phyloP scores from a whole-genome alignment of 192 early-diverging fungal genomes.

The Radiomyces spectabilis region DNA sequence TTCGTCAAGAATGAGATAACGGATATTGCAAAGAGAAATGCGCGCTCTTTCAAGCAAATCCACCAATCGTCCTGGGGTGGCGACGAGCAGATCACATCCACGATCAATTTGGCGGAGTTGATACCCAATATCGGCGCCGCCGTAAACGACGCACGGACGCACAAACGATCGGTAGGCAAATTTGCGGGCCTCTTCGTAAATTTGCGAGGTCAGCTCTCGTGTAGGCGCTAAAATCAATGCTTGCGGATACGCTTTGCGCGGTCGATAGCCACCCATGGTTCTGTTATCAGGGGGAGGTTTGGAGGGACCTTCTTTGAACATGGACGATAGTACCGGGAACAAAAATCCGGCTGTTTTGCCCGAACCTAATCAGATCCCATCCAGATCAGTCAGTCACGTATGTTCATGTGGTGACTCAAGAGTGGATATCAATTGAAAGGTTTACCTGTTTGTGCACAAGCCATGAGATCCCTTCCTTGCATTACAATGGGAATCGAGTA shows the following conservation, averaged over 20 bases:
- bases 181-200: conserved; percentile 82
- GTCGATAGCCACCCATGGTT: conserved; percentile 41
- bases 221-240: conserved; percentile 88
- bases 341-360: conserved; percentile 96
- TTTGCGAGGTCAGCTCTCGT: conserved; percentile 92
- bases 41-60: conserved; percentile 84
- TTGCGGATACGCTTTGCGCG: conserved; percentile 65
- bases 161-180: conserved; percentile 90
- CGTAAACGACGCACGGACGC: conserved; percentile 88
- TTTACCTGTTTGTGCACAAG: conserved; percentile 87
- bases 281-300: conserved; percentile 33
- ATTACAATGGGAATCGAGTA: conserved; percentile 79
- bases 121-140: conserved; percentile 85
- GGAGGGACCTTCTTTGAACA: conserved; percentile 72
- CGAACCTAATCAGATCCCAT: conserved; percentile 45
- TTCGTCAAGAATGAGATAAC: conserved; percentile 88
- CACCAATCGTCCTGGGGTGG: conserved; percentile 92
- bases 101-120: conserved; percentile 85
- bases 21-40: conserved; percentile 65
- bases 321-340: conserved; percentile 87
- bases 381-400: no score
- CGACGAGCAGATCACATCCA: conserved; percentile 88
- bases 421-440: no score
- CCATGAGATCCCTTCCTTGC: conserved; percentile 88
- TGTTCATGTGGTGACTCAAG: no score